These are phyloP conservation scores for Scenedesmus sp. DNA, from an alignment of 163 green algal genomes.

Conservation along the genomic window DNA sequence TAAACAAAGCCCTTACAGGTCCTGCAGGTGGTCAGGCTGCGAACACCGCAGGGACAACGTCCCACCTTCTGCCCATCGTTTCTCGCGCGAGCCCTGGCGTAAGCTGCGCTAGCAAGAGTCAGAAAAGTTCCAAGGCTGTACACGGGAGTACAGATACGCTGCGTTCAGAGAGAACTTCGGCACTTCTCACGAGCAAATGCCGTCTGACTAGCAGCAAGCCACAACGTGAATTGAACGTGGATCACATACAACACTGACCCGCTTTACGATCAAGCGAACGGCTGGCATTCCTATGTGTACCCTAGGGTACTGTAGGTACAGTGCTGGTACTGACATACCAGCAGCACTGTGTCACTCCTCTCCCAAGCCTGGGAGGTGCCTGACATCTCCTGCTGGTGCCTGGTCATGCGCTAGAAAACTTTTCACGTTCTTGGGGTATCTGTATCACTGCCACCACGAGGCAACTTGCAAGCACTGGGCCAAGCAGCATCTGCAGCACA, in stretches of 20 bases:
- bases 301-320: too few species aligned
- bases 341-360: not conserved
- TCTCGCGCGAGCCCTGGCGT: not conserved
- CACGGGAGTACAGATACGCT: not conserved
- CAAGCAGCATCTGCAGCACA: not conserved
- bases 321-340: not conserved
- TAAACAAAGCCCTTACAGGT: not conserved
- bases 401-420: not conserved
- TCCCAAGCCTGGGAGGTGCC: too few species aligned
- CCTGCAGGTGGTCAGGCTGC: not conserved
- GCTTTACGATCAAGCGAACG: not conserved
- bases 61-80: not conserved
- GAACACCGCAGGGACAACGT: not conserved
- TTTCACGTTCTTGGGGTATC: too few species aligned
- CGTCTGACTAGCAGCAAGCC: not conserved
- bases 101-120: not conserved
- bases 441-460: not conserved
- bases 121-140: not conserved
- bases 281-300: not conserved
- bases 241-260: not conserved
- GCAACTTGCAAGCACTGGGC: not conserved
- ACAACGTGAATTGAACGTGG: not conserved
- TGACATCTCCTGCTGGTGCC: not conserved
- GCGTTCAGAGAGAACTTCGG: not conserved
- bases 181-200: constrained; percentile 3